phyloP scores from a whole-genome alignment of 441 rosid genomes.

The Macaranga tanarius region DNA sequence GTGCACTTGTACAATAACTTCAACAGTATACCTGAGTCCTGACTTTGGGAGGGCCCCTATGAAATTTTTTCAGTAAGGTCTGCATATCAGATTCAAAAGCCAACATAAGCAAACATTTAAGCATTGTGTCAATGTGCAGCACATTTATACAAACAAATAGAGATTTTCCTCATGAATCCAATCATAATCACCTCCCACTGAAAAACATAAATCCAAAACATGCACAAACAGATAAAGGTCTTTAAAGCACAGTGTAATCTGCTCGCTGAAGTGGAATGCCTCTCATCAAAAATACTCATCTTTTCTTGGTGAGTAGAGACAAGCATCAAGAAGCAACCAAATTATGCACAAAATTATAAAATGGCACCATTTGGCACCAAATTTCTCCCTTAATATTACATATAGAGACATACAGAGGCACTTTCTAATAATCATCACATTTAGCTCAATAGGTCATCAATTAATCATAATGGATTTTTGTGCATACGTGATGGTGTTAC shows the following conservation, averaged over 20 bases:
- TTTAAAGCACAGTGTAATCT: neutral
- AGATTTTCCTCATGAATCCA: conserved; percentile 2
- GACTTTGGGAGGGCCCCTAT: conserved; percentile 93
- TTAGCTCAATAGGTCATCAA: conserved; percentile 8
- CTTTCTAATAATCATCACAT: neutral
- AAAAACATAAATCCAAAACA: neutral
- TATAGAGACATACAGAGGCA: too few relatives aligned
- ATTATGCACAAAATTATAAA: neutral
- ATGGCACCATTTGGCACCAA: neutral
- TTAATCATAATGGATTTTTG: neutral
- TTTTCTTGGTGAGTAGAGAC: neutral
- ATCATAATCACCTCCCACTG: neutral
- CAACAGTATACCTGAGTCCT: conserved; percentile 73
- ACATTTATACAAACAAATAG: conserved; percentile 2
- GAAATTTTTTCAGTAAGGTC: conserved; percentile 89
- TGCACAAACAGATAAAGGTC: neutral
- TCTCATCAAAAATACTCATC: neutral
- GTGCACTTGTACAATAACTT: conserved; percentile 1
- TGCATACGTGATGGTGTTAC: neutral
- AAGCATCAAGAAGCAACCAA: neutral
- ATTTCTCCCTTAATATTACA: neutral
- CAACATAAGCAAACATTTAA: conserved; percentile 21
- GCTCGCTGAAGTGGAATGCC: neutral
- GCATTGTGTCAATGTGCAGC: conserved; percentile 4
- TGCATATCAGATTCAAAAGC: conserved; percentile 43